Evolutionary conservation across 2,329 filamentous ascomycete genomes (phyloP).

Genomic region (Botryosphaeria agaves): DNA sequence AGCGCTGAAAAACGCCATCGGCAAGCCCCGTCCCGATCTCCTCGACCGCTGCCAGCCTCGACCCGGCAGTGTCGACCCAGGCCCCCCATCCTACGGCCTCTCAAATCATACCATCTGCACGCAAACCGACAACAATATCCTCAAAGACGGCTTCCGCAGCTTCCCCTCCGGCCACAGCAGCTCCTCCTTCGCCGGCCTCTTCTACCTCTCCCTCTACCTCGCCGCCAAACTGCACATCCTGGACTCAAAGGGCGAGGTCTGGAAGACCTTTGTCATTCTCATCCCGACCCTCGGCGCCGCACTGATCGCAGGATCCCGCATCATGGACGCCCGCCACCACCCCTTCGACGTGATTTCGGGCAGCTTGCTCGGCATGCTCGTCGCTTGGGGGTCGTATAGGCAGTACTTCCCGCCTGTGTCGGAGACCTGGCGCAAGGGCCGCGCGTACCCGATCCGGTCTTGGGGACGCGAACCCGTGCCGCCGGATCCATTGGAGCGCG

Average conservation of each 20-base stretch:
- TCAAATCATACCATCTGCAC: constrained; percentile 33
- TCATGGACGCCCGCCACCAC: constrained; percentile 45
- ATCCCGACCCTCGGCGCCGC: constrained; percentile 35
- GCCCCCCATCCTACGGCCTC: constrained; percentile 20
- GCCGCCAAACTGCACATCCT: constrained; percentile 41
- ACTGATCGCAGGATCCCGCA: constrained; percentile 37
- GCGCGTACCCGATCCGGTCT: constrained; percentile 38
- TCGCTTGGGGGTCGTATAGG: constrained; percentile 35
- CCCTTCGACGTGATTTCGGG: constrained; percentile 43
- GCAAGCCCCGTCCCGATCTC: constrained; percentile 42
- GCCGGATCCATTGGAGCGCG: constrained; percentile 1
- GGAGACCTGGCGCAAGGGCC: constrained; percentile 39
- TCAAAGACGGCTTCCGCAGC: constrained; percentile 42
- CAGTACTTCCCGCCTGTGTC: constrained; percentile 41
- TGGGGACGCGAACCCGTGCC: constrained; percentile 31
- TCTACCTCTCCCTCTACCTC: constrained; percentile 41
- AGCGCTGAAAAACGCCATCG: constrained; percentile 39
- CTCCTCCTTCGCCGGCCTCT: constrained; percentile 39
- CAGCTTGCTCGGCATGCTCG: constrained; percentile 32
- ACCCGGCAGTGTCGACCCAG: constrained; percentile 17
- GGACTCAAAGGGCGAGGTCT: constrained; percentile 42
- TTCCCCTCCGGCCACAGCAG: constrained; percentile 41
- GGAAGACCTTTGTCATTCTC: constrained; percentile 38
- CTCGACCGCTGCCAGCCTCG: constrained; percentile 34
- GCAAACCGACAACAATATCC: constrained; percentile 27